Evolutionary conservation across 1,284 basidiomycete genomes (phyloP).

Genomic region (Ceratobasidium papillatum): DNA sequence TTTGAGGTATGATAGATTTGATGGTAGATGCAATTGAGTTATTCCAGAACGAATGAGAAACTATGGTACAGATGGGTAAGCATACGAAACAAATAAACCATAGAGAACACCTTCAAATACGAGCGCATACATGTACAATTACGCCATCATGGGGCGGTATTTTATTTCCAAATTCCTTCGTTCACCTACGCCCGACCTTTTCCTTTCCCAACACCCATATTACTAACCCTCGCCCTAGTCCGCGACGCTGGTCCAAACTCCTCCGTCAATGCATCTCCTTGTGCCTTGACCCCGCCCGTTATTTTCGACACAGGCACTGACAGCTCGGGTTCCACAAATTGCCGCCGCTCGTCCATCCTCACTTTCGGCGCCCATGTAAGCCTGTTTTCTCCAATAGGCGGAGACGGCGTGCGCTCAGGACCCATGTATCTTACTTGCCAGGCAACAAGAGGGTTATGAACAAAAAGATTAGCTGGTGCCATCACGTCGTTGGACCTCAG

Average conservation of each 20-base stretch:
- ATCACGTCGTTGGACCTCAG: background rate
- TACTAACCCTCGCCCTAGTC: constrained; percentile 23
- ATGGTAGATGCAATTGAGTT: no score
- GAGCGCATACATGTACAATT: background rate
- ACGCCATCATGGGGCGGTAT: background rate
- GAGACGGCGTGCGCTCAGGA: constrained; percentile 29
- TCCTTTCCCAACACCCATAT: background rate
- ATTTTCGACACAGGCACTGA: background rate
- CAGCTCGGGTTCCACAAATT: background rate
- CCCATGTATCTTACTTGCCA: constrained; percentile 19
- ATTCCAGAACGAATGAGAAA: no score
- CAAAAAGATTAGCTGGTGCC: background rate
- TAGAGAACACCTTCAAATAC: background rate
- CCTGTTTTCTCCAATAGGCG: background rate
- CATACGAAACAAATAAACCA: background rate
- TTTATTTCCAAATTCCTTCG: background rate
- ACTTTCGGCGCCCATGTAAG: constrained; percentile 4
- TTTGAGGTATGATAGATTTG: no score
- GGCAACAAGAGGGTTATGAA: background rate
- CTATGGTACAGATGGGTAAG: background rate
- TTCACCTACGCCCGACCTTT: constrained; percentile 10
- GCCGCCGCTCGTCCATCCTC: background rate
- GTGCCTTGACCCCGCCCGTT: background rate
- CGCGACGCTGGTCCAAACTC: constrained; percentile 20
- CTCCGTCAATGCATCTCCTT: background rate